Base-by-base conservation (phyloP, 768 basidiomycete species). In the Podaxis sp. region DNA sequence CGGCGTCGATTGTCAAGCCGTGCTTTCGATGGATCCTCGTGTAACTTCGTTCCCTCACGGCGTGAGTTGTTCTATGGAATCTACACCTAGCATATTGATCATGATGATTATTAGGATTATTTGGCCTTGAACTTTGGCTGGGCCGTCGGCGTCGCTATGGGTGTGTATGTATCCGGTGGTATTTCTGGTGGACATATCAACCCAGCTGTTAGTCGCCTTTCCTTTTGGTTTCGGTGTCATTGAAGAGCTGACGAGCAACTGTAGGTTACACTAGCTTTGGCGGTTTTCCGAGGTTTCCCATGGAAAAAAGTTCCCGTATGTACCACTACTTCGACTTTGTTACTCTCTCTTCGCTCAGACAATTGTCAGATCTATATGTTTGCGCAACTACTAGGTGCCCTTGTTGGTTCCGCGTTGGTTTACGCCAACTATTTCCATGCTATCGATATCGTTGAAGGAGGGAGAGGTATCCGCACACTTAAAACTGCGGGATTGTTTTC, bases 131-230 rank as follows among this genome's bases (percentile, higher is more conserved):
- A 73, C 65, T 76, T 86, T 48, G 84, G 83, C 40, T 88, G 87
- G 86, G 86, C 78, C 4, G 71, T 79, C 58, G 87, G 88, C 26
- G 77, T 84, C 3, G 83, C 85, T 8, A 75, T 90, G 71, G 90
- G 87, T 36, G 88, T 87, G 10, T 91, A 87, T 87, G 79, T 85
- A 2, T 81, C 81, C 22, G 81, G 80, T 54, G 85, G 86, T 51
- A 81, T 89, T 61, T 90, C 90, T 51, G 89, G 88, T 5, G 90
- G 88, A 30, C 90, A 92, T 68, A 82, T 90, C 64, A 91, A 91
- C 68, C 89, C 89, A 38, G 86, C 87, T 36, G 88, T 86, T 72
- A 17, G 80, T 74, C 8, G 60, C 2, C 4, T 22, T 3, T 51
- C 58, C 8, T 20, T 8, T 62, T 40, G 24, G 11, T 44, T 49